These are phyloP conservation scores for Stachybotrys elegans DNA, from an alignment of 2,329 filamentous ascomycete species.

Conservation along the genomic window DNA sequence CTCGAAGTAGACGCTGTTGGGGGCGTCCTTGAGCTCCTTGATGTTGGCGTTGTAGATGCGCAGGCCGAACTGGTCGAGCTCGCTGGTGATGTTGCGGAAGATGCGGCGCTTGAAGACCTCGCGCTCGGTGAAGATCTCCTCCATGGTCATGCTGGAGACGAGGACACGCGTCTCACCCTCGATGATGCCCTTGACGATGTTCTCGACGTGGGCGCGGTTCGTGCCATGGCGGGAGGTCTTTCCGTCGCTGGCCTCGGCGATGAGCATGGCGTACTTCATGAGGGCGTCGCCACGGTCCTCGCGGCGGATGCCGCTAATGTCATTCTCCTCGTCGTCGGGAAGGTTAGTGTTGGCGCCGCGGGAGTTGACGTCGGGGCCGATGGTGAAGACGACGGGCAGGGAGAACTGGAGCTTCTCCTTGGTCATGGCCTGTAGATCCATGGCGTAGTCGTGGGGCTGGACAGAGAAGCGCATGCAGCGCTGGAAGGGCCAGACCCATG, in stretches of 20 bases:
- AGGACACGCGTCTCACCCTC: slow-evolving; percentile 82
- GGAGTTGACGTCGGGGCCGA: slow-evolving; percentile 70
- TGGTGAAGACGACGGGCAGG: slow-evolving; percentile 79
- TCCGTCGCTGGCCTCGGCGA: slow-evolving; percentile 58
- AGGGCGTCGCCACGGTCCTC: slow-evolving; percentile 58
- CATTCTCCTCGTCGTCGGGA: slow-evolving; percentile 10
- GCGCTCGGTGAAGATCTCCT: slow-evolving; percentile 77
- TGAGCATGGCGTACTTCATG: slow-evolving; percentile 75
- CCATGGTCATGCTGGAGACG: slow-evolving; percentile 87
- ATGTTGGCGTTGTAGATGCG: slow-evolving; percentile 66
- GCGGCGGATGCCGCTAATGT: slow-evolving; percentile 20
- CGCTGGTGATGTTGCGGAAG: slow-evolving; percentile 70
- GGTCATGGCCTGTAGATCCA: slow-evolving; percentile 84
- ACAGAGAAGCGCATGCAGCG: slow-evolving; percentile 58
- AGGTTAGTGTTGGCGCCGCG: slow-evolving; percentile 38
- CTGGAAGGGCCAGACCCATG: slow-evolving; percentile 68
- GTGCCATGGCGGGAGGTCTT: slow-evolving; percentile 33
- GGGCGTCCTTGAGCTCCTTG: slow-evolving; percentile 74
- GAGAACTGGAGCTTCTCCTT: slow-evolving; percentile 81
- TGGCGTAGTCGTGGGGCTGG: slow-evolving; percentile 75
- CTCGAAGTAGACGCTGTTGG: slow-evolving; percentile 76
- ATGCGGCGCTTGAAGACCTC: slow-evolving; percentile 73
- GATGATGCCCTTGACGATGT: slow-evolving; percentile 86
- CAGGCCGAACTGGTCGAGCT: slow-evolving; percentile 76
- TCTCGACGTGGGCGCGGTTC: slow-evolving; percentile 62